Base-by-base conservation (phyloP, 1,139 yeast genomes). In the Zygoascus sp. region DNA sequence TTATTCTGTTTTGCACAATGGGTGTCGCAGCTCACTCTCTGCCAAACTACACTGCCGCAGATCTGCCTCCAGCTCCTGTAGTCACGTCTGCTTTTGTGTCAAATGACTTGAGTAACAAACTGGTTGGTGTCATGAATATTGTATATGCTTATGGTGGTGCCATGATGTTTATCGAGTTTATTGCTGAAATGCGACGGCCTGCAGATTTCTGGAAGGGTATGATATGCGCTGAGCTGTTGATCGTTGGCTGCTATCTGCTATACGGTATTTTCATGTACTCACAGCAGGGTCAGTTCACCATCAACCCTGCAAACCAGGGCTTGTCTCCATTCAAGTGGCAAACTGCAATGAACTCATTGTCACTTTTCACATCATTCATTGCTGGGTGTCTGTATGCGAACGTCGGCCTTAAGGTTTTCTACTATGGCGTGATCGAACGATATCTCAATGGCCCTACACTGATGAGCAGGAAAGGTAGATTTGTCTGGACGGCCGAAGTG, bases 71-170 rank as follows among this genome's bases (percentile, higher is more conserved):
- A 13, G 50, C 44, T 3, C 62, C 63, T 8, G 60, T 62, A n/a
- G 45, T 56, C 37, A 58, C 58, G 11, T 28, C 51, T 16, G 58
- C 55, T 16, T 58, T 65, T 21, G 50, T 62, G 41, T 47, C 27
- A 55, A 54, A 9, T 54, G 55, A 40, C 65, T 62, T 50, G 52
- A 58, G 45, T 11, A 55, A 51, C 52, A 69, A 63, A 54, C 61
- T 67, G 32, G 57, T 58, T 45, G 76, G 69, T 44, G 60, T 70
- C 56, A 70, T 70, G 67, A 71, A 72, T 56, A 69, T 72, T 55
- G 75, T 72, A 23, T 72, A 68, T 51, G 69, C 76, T 3, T 72
- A 70, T 61, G 76, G 76, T 49, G 76, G 76, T 57, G 74, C 76
- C 21, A 65, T 72, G 53, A 67, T 72, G 50, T 72, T 71, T 56